These are phyloP conservation scores for Xylariales sp. DNA, from an alignment of 2,329 filamentous ascomycete species.

Conservation along the genomic window DNA sequence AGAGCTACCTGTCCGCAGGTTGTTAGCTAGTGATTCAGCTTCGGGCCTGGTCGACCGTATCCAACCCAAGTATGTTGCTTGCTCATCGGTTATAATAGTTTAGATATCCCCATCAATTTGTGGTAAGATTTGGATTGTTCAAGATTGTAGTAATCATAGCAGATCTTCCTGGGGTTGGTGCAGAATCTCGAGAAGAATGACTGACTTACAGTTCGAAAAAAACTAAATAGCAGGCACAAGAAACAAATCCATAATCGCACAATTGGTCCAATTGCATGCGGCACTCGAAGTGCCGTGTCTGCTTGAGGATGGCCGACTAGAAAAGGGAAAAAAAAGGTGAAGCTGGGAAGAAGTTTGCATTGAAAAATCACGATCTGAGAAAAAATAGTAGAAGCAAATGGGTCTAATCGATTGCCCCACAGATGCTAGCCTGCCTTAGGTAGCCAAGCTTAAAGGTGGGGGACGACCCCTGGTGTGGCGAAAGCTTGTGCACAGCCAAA, in stretches of 20 bases:
- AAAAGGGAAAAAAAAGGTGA: constrained; percentile 22
- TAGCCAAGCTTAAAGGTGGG: constrained; percentile 23
- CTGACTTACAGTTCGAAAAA: constrained; percentile 10
- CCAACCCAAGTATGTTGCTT: constrained; percentile 43
- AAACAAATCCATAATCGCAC: neutral
- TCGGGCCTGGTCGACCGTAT: neutral
- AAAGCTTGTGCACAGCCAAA: constrained; percentile 38
- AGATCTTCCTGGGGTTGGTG: constrained; percentile 40
- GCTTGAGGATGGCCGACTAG: constrained; percentile 22
- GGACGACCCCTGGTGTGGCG: constrained; percentile 35
- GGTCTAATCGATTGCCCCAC: constrained; percentile 30
- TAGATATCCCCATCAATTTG: constrained; percentile 65
- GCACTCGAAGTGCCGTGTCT: neutral
- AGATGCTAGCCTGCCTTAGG: constrained; percentile 1
- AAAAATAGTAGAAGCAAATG: constrained; percentile 31
- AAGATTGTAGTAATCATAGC: constrained; percentile 57
- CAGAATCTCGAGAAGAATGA: neutral
- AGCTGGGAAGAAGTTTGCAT: constrained; percentile 21
- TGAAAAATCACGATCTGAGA: constrained; percentile 28
- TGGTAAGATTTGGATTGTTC: constrained; percentile 76
- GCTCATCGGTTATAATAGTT: constrained; percentile 67
- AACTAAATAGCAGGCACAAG: constrained; percentile 19
- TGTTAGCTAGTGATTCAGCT: constrained; percentile 32
- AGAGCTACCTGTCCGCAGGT: constrained; percentile 16
- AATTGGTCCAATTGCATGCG: neutral